Base-by-base conservation (phyloP, 2,329 filamentous ascomycete species). In the Fusarium pseudoanthophilum region DNA sequence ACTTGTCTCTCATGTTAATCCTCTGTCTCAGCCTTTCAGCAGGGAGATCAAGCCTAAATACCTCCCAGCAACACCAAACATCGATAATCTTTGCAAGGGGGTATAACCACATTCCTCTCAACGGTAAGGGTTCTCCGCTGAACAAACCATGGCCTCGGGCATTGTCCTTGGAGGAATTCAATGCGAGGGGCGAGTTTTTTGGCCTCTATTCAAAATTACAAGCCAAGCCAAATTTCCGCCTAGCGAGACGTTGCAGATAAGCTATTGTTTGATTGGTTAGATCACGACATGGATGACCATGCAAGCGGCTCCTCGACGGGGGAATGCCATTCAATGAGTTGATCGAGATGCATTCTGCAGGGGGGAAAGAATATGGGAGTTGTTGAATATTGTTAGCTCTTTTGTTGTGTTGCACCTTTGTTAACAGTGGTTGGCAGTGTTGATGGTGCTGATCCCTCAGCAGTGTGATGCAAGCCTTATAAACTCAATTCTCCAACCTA, bases 201-300 rank as follows among this genome's bases (percentile, higher is more conserved):
- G 16, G n/a, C 32, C 11, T 39, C 40, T 34, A 39, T 62, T 21
- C 55, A 70, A 60, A 60, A 65, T 66, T 66, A 24, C 32, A 39
- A 30, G 59, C 64, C 69, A 72, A 73, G 69, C 28, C 65, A 71
- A 69, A 73, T 73, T 58, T 73, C 71, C 70, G 69, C 18, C 37
- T 32, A 57, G 65, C 65, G 58, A 53, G 53, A 66, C 43, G 58
- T 45, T 70, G 69, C 60, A 67, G 60, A 62, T 56, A 55, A 42
- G 37, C 60, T 48, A 46, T 40, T 51, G 26, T 52, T 26, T 59
- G 28, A 73, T 73, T 73, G 71, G 71, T 2, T 26, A 48, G 36
- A 16, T 24, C 11, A n/a, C 24, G 11, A n/a, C 46, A 57, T 57
- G 49, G 57, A 32, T 45, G 34, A 30, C 70, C 64, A 63, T 73